phyloP scores from a whole-genome alignment of 768 basidiomycete genomes.

The Coprinopsis strossmayeri region DNA sequence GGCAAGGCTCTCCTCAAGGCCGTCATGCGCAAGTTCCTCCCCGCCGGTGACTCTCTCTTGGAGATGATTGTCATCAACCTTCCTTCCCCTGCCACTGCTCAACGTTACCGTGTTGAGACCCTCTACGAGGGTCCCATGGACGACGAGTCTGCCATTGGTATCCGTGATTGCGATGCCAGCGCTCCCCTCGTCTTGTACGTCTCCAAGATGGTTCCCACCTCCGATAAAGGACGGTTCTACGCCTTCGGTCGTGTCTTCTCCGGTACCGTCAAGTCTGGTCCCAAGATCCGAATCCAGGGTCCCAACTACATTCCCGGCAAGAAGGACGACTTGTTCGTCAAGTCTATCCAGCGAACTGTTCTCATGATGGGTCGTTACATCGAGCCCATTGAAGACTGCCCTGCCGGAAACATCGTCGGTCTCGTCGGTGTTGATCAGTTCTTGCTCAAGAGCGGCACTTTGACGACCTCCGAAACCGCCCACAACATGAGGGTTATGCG shows the following conservation, averaged over 20 bases:
- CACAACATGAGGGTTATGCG: conserved; percentile 99
- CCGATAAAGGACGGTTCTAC: conserved; percentile 99
- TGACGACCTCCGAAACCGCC: conserved; percentile 96
- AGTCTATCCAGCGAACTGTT: conserved; percentile 97
- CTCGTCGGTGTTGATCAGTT: conserved; percentile 99
- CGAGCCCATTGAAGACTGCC: conserved; percentile 99
- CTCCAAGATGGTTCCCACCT: conserved; percentile 99
- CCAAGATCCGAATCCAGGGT: conserved; percentile 98
- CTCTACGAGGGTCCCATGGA: conserved; percentile 99
- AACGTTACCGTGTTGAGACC: conserved; percentile 98
- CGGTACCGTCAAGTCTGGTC: conserved; percentile 93
- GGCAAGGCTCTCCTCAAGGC: conserved; percentile 95
- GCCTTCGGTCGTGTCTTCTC: conserved; percentile 99
- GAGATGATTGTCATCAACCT: conserved; percentile 99
- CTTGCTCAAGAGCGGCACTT: conserved; percentile 98
- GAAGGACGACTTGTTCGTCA: conserved; percentile 97
- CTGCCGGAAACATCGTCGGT: conserved; percentile 97
- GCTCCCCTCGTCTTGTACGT: conserved; percentile 96
- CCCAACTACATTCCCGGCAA: conserved; percentile 98
- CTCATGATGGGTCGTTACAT: conserved; percentile 99
- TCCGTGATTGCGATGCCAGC: conserved; percentile 95
- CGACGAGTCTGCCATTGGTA: conserved; percentile 97
- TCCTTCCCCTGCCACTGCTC: conserved; percentile 94
- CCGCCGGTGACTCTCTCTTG: conserved; percentile 95
- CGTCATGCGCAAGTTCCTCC: conserved; percentile 99